Evolutionary conservation across 805 yeast genomes (phyloP).

Genomic region (Teunomyces atbi): DNA sequence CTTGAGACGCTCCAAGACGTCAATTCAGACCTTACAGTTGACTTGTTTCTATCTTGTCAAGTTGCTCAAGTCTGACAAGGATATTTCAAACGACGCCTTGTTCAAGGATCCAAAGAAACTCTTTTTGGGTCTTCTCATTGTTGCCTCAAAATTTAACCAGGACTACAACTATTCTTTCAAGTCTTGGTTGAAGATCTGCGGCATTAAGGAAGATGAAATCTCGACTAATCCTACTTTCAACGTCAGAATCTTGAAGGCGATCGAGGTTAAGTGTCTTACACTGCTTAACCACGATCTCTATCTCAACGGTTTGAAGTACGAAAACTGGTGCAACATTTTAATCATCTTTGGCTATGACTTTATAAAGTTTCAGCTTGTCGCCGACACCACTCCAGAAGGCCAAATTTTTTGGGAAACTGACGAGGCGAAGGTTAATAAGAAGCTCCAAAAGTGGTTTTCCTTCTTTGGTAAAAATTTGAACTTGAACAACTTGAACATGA

Average conservation of each 20-base stretch:
- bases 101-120: slow-evolving; percentile 59
- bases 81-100: slow-evolving; percentile 8
- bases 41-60: slow-evolving; percentile 64
- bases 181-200: slow-evolving; percentile 76
- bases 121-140: slow-evolving; percentile 64
- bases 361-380: slow-evolving; percentile 33
- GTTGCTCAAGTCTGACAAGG: slow-evolving; percentile 26
- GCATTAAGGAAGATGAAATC: slow-evolving; percentile 34
- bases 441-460: slow-evolving; percentile 27
- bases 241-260: slow-evolving; percentile 43
- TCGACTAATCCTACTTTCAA: slow-evolving; percentile 29
- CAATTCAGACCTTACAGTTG: slow-evolving; percentile 61
- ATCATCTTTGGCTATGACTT: slow-evolving; percentile 45
- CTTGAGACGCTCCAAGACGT: slow-evolving; percentile 53
- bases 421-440: slow-evolving; percentile 15
- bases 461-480: slow-evolving; percentile 24
- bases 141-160: slow-evolving; percentile 70
- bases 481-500: slow-evolving; percentile 19
- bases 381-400: slow-evolving; percentile 10
- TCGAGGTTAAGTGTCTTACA: slow-evolving; percentile 55
- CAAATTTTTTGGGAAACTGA: slow-evolving; percentile 27
- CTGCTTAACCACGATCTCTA: slow-evolving; percentile 57
- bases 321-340: slow-evolving; percentile 45
- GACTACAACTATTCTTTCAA: slow-evolving; percentile 68
- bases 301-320: slow-evolving; percentile 49